Conservation (phyloP, 1,139 yeast genomes). For the Candida sp. region DNA sequence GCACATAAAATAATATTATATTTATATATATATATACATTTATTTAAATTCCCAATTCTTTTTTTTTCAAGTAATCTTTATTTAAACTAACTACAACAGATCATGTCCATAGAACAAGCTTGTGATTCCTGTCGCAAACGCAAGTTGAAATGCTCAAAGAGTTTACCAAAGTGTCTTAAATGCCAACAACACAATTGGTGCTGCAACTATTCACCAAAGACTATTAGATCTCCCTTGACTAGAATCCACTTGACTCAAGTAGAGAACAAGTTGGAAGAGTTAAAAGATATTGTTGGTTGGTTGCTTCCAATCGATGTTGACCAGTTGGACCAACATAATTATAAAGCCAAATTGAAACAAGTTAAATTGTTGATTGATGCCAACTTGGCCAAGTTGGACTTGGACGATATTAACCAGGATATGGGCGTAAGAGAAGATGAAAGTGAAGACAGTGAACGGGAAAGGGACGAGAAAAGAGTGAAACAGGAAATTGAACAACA, state of each 20-base stretch:
- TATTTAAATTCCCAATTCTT: background rate
- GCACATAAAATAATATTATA: background rate
- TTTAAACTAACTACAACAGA: too few relatives aligned
- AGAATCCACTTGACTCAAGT: conserved; percentile 77
- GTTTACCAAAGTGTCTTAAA: conserved; percentile 72
- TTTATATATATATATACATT: too few relatives aligned
- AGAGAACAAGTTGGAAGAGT: conserved; percentile 56
- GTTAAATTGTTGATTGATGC: conserved; percentile 9
- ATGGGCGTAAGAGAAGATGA: background rate
- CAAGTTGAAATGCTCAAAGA: conserved; percentile 58
- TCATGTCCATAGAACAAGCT: conserved; percentile 38
- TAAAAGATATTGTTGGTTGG: conserved; percentile 51
- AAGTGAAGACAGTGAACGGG: conserved; percentile 1
- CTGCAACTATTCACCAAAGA: conserved; percentile 75
- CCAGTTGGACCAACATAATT: conserved; percentile 17
- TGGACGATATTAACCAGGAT: conserved; percentile 3
- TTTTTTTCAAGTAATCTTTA: too few relatives aligned
- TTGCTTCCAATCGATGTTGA: conserved; percentile 26
- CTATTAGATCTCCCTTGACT: conserved; percentile 77
- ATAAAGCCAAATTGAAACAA: conserved; percentile 17
- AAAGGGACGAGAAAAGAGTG: background rate
- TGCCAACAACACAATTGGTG: conserved; percentile 72
- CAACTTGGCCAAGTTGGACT: conserved; percentile 4
- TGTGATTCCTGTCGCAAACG: conserved; percentile 61
- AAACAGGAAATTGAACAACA: background rate